These are phyloP conservation scores for Diplocarpon mali DNA, from an alignment of 2,329 filamentous ascomycete species.

Conservation along the genomic window DNA sequence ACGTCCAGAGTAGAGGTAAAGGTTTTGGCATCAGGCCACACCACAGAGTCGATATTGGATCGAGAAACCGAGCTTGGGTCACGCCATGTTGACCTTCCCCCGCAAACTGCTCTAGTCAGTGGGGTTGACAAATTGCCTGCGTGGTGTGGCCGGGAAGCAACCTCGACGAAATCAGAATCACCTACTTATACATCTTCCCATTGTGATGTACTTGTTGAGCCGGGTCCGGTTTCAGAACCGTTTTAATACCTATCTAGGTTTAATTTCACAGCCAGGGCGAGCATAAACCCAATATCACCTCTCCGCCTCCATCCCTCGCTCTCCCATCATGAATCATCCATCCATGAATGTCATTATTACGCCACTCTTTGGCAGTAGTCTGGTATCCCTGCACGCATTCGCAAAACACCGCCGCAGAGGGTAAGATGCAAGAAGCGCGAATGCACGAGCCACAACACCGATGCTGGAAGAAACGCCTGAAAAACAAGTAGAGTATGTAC, in stretches of 20 bases:
- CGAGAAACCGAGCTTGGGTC: too few species aligned
- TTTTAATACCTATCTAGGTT: slow-evolving; percentile 12
- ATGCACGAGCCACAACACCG: slow-evolving; percentile 25
- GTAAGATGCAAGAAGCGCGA: slow-evolving; percentile 14
- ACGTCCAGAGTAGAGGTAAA: too few species aligned
- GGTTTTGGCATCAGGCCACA: too few species aligned
- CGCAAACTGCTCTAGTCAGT: too few species aligned
- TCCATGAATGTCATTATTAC: slow-evolving; percentile 9
- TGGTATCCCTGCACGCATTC: slow-evolving; percentile 4
- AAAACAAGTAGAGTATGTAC: slow-evolving; percentile 23
- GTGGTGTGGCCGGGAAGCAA: too few species aligned
- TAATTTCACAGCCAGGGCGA: slow-evolving; percentile 3
- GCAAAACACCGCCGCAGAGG: slow-evolving; percentile 18
- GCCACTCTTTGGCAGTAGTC: not conserved
- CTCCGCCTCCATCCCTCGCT: slow-evolving; percentile 1
- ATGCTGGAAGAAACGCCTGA: slow-evolving; percentile 24
- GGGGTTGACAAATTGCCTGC: too few species aligned
- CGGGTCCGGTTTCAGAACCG: slow-evolving; percentile 1
- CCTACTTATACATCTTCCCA: too few species aligned
- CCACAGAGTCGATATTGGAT: too few species aligned
- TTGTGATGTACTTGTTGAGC: not conserved
- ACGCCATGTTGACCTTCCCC: too few species aligned
- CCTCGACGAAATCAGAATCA: too few species aligned
- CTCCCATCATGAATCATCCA: slow-evolving; percentile 12
- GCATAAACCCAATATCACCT: not conserved